phyloP scores from a whole-genome alignment of 768 basidiomycete species.

The Stropharia rugosoannulata region DNA sequence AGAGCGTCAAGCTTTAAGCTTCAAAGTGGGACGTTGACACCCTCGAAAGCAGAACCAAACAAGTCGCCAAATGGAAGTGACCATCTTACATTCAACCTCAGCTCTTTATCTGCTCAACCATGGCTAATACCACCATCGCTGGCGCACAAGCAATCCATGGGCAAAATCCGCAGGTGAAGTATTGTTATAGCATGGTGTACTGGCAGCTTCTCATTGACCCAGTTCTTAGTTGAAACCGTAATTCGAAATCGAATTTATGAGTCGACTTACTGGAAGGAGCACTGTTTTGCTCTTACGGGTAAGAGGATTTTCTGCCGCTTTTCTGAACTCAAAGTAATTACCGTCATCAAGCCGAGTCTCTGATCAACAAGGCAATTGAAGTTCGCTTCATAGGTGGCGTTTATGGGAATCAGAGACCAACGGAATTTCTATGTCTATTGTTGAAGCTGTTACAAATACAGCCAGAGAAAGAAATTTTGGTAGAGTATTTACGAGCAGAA shows the following conservation, averaged over 20 bases:
- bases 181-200: background rate
- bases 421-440: constrained; percentile 89
- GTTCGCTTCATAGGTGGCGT: constrained; percentile 87
- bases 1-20: too few species aligned
- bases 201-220: constrained; percentile 21
- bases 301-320: background rate
- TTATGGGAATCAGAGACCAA: constrained; percentile 92
- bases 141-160: constrained; percentile 93
- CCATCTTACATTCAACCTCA: background rate
- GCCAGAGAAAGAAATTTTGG: constrained; percentile 94
- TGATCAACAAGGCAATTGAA: constrained; percentile 93
- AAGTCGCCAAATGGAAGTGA: background rate
- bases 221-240: constrained; percentile 95
- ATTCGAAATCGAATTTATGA: constrained; percentile 90
- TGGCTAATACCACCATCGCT: constrained; percentile 92
- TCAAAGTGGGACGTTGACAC: too few species aligned
- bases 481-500: constrained; percentile 94
- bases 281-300: constrained; percentile 6
- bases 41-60: constrained; percentile 2
- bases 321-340: background rate
- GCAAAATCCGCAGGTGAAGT: constrained; percentile 87
- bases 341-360: constrained; percentile 65
- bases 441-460: constrained; percentile 96
- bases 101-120: constrained; percentile 26
- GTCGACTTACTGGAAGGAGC: constrained; percentile 7